These are phyloP conservation scores for Chrysosphaeria jannelii DNA, from an alignment of 2,329 filamentous ascomycete genomes.

Conservation along the genomic window DNA sequence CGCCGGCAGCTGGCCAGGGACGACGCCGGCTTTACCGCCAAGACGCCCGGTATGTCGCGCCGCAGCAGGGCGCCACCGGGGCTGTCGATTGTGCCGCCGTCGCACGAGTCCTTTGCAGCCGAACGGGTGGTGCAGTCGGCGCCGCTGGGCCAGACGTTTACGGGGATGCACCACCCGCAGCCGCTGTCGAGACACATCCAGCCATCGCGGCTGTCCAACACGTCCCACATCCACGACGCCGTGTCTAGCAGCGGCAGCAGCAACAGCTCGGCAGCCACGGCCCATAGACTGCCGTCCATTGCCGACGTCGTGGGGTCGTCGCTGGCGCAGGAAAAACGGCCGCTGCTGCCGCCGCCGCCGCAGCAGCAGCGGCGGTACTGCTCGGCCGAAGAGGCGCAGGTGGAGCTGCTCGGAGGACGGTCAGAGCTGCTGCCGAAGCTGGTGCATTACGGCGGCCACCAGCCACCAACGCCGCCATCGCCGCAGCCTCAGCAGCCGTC, in stretches of 20 bases:
- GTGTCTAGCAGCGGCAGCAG: conserved; percentile 64
- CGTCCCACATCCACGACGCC: conserved; percentile 71
- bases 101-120: conserved; percentile 69
- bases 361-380: conserved; percentile 28
- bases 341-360: conserved; percentile 13
- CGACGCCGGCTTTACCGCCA: conserved; percentile 19
- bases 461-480: conserved; percentile 74
- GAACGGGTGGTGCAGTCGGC: conserved; percentile 94
- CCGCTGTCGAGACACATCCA: conserved; percentile 53
- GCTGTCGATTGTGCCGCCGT: conserved; percentile 80
- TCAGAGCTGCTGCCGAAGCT: conserved; percentile 78
- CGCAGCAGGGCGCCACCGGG: conserved; percentile 63
- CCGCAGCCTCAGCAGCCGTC: conserved; percentile 19
- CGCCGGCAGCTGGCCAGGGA: conserved; percentile 41
- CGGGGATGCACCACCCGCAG: conserved; percentile 54
- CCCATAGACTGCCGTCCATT: conserved; percentile 76
- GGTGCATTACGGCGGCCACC: conserved; percentile 82
- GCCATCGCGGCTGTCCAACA: conserved; percentile 52
- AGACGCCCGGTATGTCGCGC: conserved; percentile 43
- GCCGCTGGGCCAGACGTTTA: conserved; percentile 82
- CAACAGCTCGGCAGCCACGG: no score
- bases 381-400: conserved; percentile 84
- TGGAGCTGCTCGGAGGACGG: conserved; percentile 66
- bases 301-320: conserved; percentile 79
- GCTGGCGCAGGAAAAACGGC: conserved; percentile 33